Percentiles rank a stretch among this genome's conserved stretches.
Conservation (phyloP, 345 rosid genomes). For the Mallotus nudiflorus region DNA sequence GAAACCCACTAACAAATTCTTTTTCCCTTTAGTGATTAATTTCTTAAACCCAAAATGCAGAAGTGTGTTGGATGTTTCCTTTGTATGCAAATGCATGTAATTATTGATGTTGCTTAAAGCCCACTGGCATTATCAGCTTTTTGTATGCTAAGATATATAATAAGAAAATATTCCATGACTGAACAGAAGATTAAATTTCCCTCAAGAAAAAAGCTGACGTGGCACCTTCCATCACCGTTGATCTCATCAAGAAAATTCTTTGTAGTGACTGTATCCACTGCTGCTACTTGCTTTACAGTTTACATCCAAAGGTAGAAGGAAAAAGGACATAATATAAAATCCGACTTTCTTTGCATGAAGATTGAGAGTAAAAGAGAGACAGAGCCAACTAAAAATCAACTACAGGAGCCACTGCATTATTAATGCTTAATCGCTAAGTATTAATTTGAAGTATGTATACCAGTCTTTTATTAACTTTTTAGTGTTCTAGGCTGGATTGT, state of each 20-base stretch:
- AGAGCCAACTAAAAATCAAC: not conserved
- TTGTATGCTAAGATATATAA: not conserved
- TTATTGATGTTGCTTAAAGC: constrained; percentile 12
- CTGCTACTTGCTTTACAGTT: not conserved
- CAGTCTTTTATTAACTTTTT: not conserved
- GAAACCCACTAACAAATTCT: no score
- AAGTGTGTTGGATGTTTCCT: no score
- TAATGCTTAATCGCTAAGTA: constrained; percentile 17
- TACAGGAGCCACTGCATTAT: not conserved
- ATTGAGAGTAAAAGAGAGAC: not conserved
- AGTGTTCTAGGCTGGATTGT: constrained; percentile 16
- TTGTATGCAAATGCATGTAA: not conserved
- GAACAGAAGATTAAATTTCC: not conserved
- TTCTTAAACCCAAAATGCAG: no score
- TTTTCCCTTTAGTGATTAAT: no score
- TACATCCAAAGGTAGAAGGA: not conserved
- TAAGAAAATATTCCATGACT: not conserved
- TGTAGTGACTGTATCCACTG: not conserved
- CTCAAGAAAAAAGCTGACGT: not conserved
- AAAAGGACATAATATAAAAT: no score
- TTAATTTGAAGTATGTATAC: not conserved
- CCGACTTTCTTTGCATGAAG: not conserved
- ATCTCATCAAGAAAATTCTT: not conserved
- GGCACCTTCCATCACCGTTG: constrained; percentile 4
- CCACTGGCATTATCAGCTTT: not conserved